Base-by-base conservation (phyloP, 768 basidiomycete species). In the Rhodotorula kratochvilovae region DNA sequence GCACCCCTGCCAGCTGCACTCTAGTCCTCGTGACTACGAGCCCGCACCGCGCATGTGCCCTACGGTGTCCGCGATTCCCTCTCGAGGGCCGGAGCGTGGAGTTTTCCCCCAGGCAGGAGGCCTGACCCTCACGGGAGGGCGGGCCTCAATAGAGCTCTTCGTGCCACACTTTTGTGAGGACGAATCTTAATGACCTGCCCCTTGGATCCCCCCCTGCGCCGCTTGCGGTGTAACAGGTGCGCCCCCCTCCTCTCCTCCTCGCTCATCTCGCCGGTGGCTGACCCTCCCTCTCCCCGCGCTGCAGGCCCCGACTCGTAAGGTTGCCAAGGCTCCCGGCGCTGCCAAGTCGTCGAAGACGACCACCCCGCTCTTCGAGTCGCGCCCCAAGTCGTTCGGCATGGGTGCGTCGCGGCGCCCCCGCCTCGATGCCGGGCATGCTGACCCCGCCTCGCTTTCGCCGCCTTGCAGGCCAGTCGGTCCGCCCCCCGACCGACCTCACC, bases 311-410 rank as follows among this genome's bases (percentile, higher is more conserved):
- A 56, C 65, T 48, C 48, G 51, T 36, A 71, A 71, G 66, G 70
- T 71, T 66, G 70, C 70, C 43, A 71, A 71, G 70, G 85, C 91
- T 57, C 88, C 87, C 78, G 89, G 89, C 80, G 88, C 88, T 78
- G 85, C 85, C 85, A 91, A 91, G 83, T 46, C 69, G 46, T 73
- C 84, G 76, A 91, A 92, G 83, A 78, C 80, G 68, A 95, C 94
- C 85, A 97, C 97, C 85, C 95, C 95, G 78, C 87, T 98, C 77
- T 96, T 97, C 81, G 93, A 97, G 85, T 81, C 92, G 66, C 84
- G 81, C 71, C 87, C 92, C 78, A 90, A 89, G 82, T 94, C 93
- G 85, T 97, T 95, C 81, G 92, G 91, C 80, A 94, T 97, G 72
- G 94, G 94, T 96, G 73, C 17, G 86, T 33, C 45, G 33, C 27